Evolutionary conservation across 257 asterid genomes (phyloP), one percentile per base, ranked within the genome.

Genomic region (Rubia yunnanensis): DNA sequence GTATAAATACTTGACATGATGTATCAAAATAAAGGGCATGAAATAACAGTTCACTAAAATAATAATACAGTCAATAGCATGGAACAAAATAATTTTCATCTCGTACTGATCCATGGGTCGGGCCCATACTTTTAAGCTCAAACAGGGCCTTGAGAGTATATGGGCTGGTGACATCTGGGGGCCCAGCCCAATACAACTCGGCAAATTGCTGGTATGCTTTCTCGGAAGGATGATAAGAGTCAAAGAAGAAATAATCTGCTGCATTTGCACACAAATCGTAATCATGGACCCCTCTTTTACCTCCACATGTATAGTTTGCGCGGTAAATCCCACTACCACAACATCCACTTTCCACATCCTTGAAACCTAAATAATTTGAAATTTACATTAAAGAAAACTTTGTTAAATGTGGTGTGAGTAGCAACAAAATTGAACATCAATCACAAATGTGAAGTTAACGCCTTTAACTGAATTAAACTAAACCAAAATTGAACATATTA

Each of bases 251-350:
- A 60, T 66, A 64, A 5, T 80, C 77, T 10, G 39, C 72, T 13
- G 84, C 80, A 49, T 80, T 74, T 6, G 73, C 69, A 53, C 94
- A 86, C n/a, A 84, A 63, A 30, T 77, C 64, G 18, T 55, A 84
- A 6, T 78, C 77, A 71, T 75, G 65, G 15, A 53, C 79, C 5
- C 32, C 52, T 69, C 88, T 80, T 75, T 76, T 82, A 5, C 88
- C 94, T 69, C 94, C 90, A 60, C 90, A 86, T 73, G 80, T 82
- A 67, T 70, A 67, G 22, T 63, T 63, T 63, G 84, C 94, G 24
- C 83, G 74, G 31, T 64, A 84, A 31, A 66, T 75, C 52, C 94
- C 94, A 1, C 78, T 76, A 1, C 94, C 94, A 63, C 88, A 86
- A 60, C 90, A 86, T 10, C 82, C 90, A 57, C 61, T 80, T 64